A percentile compares a stretch with the other conserved stretches of the same genome.
These are phyloP conservation scores for Avena sativa DNA, from an alignment of 176 grass and related monocot genomes.

Conservation along the genomic window DNA sequence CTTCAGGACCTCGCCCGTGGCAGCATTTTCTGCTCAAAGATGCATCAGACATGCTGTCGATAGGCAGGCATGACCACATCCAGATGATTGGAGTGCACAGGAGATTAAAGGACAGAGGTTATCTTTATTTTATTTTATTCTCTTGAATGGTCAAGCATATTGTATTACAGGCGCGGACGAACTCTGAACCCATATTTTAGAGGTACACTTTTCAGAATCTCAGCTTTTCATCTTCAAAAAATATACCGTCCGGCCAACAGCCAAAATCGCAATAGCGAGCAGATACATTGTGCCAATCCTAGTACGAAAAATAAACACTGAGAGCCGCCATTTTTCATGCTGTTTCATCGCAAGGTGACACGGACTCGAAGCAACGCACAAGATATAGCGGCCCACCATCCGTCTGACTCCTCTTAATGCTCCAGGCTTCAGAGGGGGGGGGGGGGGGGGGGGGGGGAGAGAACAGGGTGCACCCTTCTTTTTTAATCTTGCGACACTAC, in stretches of 20 bases:
- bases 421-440: not conserved
- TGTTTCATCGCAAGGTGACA: not conserved
- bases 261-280: not conserved
- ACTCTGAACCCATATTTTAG: not conserved
- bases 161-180: not conserved
- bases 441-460: not conserved
- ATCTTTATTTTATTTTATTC: not conserved
- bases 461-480: not conserved
- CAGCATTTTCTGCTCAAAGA: not conserved
- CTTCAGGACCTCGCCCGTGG: too few species aligned
- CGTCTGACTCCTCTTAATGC: not conserved
- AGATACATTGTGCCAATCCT: not conserved
- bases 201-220: not conserved
- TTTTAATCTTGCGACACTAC: conserved; percentile 7
- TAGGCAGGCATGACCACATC: not conserved
- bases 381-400: not conserved
- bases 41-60: not conserved
- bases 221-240: not conserved
- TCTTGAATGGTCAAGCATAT: not conserved
- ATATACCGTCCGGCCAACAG: not conserved
- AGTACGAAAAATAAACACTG: not conserved
- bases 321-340: not conserved
- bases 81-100: not conserved
- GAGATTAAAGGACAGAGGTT: not conserved
- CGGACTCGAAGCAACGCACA: not conserved